Base-by-base conservation (phyloP, 2,329 filamentous ascomycete species). In the Trichoderma citrinoviride region DNA sequence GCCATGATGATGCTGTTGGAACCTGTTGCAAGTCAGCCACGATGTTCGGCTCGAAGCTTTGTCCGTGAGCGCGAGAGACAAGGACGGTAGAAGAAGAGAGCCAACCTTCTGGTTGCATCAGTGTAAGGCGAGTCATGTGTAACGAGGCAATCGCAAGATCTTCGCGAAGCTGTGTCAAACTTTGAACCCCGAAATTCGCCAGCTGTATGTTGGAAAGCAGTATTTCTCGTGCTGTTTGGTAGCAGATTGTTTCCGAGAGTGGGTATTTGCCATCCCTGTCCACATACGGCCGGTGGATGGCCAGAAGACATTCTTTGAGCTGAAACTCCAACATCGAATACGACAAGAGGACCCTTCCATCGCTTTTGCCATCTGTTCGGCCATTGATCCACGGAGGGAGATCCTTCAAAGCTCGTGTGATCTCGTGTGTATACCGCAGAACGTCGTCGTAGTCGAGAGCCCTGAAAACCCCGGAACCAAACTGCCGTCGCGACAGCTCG, bases 141-240 rank as follows among this genome's bases (percentile, higher is more conserved):
- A 62, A 37, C 19, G 58, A 61, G 17, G 58, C 47, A 33, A 53
- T 7, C 3, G 37, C 25, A 23, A 61, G 37, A n/a, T 61, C 58
- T 61, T 61, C 58, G 7, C 58, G 46, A 14, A 61, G 37, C 5
- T 61, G 58, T 23, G 47, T 47, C 19, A 61, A 27, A 21, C 49
- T 54, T 4, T 62, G 49, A 10, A 62, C 21, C 1, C 60, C 60
- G 12, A 37, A 25, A 7, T 7, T 37, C 5, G 19, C 40, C 3
- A 62, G 49, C 27, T 29, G 25, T 6, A 54, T 37, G 17, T 17
- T 62, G 3, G 58, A 61, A 44, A 53, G 7, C 1, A 61, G 47
- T 29, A 61, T 61, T 19, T 61, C 58, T 29, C 58, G 58, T 1
- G 60, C 44, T 21, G 49, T 62, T 19, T 62, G 60, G 27, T 62